Percentiles rank a stretch among this genome's conserved stretches.
phyloP scores from a whole-genome alignment of 352 stramenopile genomes.

The Globisporangium nunn region DNA sequence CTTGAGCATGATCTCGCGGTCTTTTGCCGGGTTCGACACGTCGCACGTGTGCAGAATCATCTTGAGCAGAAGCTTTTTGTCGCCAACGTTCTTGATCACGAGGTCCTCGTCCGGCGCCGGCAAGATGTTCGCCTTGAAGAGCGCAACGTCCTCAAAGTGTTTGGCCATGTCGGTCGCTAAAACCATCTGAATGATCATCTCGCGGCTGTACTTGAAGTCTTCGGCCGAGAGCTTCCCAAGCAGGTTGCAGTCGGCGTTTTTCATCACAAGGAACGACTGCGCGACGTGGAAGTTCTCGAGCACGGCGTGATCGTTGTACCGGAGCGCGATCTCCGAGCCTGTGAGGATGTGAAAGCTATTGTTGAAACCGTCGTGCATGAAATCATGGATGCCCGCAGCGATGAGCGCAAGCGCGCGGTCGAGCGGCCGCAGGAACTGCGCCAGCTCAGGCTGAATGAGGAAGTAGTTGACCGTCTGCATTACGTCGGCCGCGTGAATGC shows the following conservation, averaged over 20 bases:
- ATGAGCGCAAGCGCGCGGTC: slow-evolving; percentile 73
- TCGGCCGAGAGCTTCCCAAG: slow-evolving; percentile 60
- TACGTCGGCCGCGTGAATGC: slow-evolving; percentile 85
- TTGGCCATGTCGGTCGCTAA: slow-evolving; percentile 88
- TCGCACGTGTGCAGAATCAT: slow-evolving; percentile 91
- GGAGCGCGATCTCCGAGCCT: slow-evolving; percentile 78
- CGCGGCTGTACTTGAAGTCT: slow-evolving; percentile 81
- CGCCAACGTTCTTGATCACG: slow-evolving; percentile 73
- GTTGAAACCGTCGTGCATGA: slow-evolving; percentile 88
- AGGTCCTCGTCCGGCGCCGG: slow-evolving; percentile 56
- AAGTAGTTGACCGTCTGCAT: slow-evolving; percentile 88
- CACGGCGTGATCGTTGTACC: slow-evolving; percentile 87
- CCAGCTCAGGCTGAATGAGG: slow-evolving; percentile 61
- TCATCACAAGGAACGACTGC: slow-evolving; percentile 88
- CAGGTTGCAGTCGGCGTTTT: slow-evolving; percentile 81
- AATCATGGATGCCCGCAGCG: slow-evolving; percentile 83
- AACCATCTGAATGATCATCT: slow-evolving; percentile 90
- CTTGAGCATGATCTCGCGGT: slow-evolving; percentile 79
- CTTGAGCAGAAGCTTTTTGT: slow-evolving; percentile 86
- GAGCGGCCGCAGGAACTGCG: slow-evolving; percentile 64
- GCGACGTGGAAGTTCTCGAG: slow-evolving; percentile 88
- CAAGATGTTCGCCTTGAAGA: slow-evolving; percentile 87
- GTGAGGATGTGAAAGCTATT: slow-evolving; percentile 88
- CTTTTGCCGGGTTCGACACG: slow-evolving; percentile 92
- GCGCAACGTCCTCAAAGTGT: slow-evolving; percentile 82